These are phyloP conservation scores for Backusella westeae DNA, from an alignment of 192 early-diverging fungal genomes.

Conservation along the genomic window DNA sequence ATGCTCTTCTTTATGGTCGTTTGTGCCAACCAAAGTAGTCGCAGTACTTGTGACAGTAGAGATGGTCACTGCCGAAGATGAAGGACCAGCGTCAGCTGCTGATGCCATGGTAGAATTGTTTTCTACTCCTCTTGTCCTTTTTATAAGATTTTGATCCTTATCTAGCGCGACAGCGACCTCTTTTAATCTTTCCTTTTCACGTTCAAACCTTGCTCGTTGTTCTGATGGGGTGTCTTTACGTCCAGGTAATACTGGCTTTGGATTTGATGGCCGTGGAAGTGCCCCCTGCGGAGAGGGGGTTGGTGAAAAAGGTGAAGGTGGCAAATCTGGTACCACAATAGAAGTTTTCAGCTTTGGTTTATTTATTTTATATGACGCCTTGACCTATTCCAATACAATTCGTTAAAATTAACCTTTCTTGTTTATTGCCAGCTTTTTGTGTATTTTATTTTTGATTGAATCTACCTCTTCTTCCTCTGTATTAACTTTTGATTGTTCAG, in stretches of 20 bases:
- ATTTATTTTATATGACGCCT: background rate
- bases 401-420: background rate
- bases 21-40: background rate
- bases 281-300: background rate
- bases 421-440: background rate
- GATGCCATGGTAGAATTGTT: background rate
- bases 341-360: background rate
- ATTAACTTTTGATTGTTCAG: background rate
- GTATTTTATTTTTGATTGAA: background rate
- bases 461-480: conserved; percentile 2
- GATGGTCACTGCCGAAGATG: background rate
- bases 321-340: background rate
- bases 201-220: conserved; percentile 16
- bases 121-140: background rate
- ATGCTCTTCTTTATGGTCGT: conserved; percentile 16
- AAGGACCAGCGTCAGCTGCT: background rate
- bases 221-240: background rate
- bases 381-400: background rate
- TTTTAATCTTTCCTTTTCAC: conserved; percentile 14
- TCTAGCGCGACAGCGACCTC: conserved; percentile 4
- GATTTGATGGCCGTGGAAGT: background rate
- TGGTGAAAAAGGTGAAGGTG: conserved; percentile 4
- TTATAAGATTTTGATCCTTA: conserved; percentile 7
- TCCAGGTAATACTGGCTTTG: background rate
- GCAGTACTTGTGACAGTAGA: background rate